Conservation (phyloP, 2,329 filamentous ascomycete species). For the Colletotrichum acutatum region DNA sequence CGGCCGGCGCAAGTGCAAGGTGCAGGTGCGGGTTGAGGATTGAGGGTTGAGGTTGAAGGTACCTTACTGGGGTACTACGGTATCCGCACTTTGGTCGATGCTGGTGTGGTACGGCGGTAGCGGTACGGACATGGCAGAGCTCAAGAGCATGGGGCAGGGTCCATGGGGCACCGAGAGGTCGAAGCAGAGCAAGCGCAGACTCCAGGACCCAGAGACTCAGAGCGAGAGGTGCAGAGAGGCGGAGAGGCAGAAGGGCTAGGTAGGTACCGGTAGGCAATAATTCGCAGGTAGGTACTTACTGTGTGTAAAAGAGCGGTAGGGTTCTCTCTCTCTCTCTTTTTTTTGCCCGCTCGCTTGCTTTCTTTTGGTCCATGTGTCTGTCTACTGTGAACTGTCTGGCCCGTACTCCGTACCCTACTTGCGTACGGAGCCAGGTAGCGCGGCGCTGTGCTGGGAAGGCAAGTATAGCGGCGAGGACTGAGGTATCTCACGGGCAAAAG, state of each 20-base stretch:
- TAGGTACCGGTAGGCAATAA: too few relatives aligned
- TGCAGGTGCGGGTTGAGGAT: slow-evolving; percentile 11
- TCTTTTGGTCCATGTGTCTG: not conserved
- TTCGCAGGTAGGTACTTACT: too few relatives aligned
- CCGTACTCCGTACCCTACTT: not conserved
- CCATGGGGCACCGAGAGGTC: slow-evolving; percentile 14
- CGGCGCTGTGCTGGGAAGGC: not conserved
- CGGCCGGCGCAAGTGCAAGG: slow-evolving; percentile 28
- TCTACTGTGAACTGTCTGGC: not conserved
- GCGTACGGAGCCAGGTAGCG: not conserved
- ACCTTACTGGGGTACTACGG: slow-evolving; percentile 29
- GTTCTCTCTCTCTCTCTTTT: not conserved
- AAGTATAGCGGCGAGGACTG: not conserved
- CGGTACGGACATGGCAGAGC: slow-evolving; percentile 21
- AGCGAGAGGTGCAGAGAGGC: not conserved
- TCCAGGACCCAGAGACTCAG: not conserved
- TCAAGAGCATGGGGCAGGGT: slow-evolving; percentile 11
- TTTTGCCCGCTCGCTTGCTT: not conserved
- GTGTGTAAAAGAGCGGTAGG: not conserved
- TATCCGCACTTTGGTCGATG: slow-evolving; percentile 23
- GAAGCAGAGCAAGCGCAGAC: slow-evolving; percentile 6
- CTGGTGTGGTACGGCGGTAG: slow-evolving; percentile 14
- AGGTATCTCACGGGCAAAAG: slow-evolving; percentile 1
- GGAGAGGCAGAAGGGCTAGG: not conserved
- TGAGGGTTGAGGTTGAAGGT: not conserved